Evolutionary conservation across 345 rosid species (phyloP).

Genomic region (Abelmoschus esculentus): DNA sequence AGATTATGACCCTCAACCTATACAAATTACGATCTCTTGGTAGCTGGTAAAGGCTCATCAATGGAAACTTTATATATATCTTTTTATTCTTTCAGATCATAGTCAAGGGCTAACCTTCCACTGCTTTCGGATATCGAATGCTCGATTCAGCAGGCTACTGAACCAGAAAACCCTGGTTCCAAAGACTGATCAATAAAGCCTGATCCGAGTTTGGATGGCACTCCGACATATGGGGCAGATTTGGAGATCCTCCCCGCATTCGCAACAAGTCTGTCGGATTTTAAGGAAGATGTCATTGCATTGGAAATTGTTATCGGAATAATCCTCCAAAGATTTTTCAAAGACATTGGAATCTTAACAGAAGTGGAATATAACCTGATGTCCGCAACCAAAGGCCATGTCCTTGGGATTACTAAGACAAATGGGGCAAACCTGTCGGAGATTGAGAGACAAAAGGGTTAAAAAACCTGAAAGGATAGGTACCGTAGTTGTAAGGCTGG

Average conservation of each 20-base stretch:
- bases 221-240: conserved; percentile 70
- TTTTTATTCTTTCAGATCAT: no score
- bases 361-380: conserved; percentile 40
- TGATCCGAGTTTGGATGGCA: conserved; percentile 48
- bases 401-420: conserved; percentile 51
- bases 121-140: background rate
- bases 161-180: conserved; percentile 10
- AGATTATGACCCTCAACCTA: background rate
- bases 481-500: no score
- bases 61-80: background rate
- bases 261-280: conserved; percentile 48
- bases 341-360: background rate
- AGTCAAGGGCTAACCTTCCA: conserved; percentile 3
- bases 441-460: background rate
- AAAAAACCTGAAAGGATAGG: background rate
- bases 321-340: no score
- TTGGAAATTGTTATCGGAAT: no score
- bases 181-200: conserved; percentile 37
- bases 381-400: conserved; percentile 88
- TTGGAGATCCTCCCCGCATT: conserved; percentile 62
- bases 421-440: conserved; percentile 57
- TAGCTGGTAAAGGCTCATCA: background rate
- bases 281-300: background rate
- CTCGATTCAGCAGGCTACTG: conserved; percentile 5
- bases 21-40: background rate